These are phyloP conservation scores for Aureobasidium leucospermi DNA, from an alignment of 2,329 filamentous ascomycete genomes.

Conservation along the genomic window DNA sequence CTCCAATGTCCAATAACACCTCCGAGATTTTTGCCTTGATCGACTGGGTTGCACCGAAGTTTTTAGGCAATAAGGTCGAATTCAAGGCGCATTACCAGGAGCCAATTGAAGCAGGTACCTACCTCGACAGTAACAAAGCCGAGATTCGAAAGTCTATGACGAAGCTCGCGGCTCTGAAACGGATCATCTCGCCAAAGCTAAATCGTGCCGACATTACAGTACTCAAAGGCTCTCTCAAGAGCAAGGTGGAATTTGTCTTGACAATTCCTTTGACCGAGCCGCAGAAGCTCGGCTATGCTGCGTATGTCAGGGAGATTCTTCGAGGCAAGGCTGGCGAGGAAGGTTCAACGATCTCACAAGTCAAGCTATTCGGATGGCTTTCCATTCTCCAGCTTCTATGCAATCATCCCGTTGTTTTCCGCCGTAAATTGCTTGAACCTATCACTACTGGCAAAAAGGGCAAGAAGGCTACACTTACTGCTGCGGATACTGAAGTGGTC, in stretches of 20 bases:
- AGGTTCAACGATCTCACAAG: conserved; percentile 25
- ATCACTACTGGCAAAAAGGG: conserved; percentile 16
- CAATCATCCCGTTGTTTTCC: conserved; percentile 51
- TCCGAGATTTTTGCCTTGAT: conserved; percentile 82
- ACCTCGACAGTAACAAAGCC: conserved; percentile 49
- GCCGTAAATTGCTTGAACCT: conserved; percentile 40
- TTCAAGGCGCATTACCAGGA: conserved; percentile 64
- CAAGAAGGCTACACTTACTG: conserved; percentile 10
- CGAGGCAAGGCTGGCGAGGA: conserved; percentile 24
- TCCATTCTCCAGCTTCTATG: conserved; percentile 47
- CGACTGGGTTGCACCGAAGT: conserved; percentile 75
- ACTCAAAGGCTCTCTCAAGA: conserved; percentile 59
- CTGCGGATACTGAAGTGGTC: conserved; percentile 4
- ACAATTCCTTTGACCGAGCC: conserved; percentile 60
- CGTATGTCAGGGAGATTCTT: conserved; percentile 40
- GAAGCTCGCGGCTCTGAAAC: conserved; percentile 62
- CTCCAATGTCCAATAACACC: conserved; percentile 77
- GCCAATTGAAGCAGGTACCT: conserved; percentile 68
- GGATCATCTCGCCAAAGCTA: conserved; percentile 69
- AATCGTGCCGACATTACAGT: conserved; percentile 64
- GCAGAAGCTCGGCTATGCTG: conserved; percentile 57
- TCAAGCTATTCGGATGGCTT: conserved; percentile 50
- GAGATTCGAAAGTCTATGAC: conserved; percentile 57
- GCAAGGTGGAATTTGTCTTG: conserved; percentile 76
- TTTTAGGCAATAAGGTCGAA: conserved; percentile 59